Percentiles rank a stretch among this genome's conserved stretches.
These are phyloP conservation scores for Esteya vermicola DNA, from an alignment of 2,329 filamentous ascomycete genomes.

Conservation along the genomic window DNA sequence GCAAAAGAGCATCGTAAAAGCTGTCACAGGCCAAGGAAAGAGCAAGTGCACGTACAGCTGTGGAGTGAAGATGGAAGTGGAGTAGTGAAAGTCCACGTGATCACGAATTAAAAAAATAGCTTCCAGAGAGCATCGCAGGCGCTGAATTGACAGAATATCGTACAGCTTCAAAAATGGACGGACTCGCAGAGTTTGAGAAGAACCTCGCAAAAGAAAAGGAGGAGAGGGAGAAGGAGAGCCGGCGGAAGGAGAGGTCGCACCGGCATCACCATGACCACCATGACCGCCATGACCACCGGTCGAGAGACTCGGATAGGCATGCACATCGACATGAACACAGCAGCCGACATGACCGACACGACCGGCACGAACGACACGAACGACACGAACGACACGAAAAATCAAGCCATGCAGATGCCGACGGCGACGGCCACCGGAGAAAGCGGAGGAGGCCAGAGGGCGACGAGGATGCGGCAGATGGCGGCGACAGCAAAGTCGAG, in stretches of 20 bases:
- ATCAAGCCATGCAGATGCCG: neutral
- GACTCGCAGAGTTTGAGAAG: constrained; percentile 23
- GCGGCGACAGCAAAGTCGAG: neutral
- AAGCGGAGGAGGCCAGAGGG: neutral
- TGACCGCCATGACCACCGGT: constrained; percentile 8
- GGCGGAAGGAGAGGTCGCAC: constrained; percentile 12
- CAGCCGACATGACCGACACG: neutral
- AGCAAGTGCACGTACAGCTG: too few relatives aligned
- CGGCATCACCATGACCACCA: constrained; percentile 13
- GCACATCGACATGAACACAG: neutral
- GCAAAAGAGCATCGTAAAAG: too few relatives aligned
- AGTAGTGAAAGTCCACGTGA: too few relatives aligned
- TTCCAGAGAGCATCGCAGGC: too few relatives aligned
- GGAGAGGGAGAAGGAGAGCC: constrained; percentile 13
- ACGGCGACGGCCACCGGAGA: neutral
- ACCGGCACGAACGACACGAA: neutral
- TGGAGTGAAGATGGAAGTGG: too few relatives aligned
- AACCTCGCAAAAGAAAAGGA: constrained; percentile 21
- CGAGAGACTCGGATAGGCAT: neutral
- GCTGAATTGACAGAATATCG: too few relatives aligned
- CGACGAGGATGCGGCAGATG: too few relatives aligned
- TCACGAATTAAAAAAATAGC: too few relatives aligned
- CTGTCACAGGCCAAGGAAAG: too few relatives aligned
- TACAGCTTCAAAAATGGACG: constrained; percentile 8
- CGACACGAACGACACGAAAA: neutral